Evolutionary conservation across 148 eudicot species (phyloP), one percentile per base, ranked within the genome.

Genomic region (Camellia lanceoleosa): DNA sequence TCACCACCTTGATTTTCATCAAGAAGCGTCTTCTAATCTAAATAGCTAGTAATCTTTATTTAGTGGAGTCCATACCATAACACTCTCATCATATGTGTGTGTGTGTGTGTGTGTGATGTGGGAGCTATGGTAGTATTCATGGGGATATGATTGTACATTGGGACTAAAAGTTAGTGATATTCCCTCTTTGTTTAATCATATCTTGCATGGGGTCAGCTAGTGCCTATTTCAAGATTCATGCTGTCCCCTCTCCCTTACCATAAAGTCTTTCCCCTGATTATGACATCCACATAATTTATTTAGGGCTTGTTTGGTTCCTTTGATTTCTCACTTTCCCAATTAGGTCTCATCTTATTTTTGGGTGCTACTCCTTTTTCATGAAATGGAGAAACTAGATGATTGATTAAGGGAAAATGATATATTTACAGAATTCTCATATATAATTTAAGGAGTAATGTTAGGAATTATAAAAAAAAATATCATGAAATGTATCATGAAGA

Each of bases 221-320:
- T 68, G 75, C 67, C 67, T 78, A 43, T 78, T 78, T 78, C 62
- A 51, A 78, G 74, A 78, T 78, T 68, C 81, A 78, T 68, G 64
- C 4, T 78, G 81, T 78, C 72, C 75, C 75, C 75, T 74, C 62
- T 47, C 54, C 20, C 64, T 59, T 70, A 44, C 41, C 11, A 55
- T 8, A 78, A 67, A 78, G 74, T 68, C 80, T 78, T 56, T 49
- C 14, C 3, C n/a, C 72, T 69, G 74, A 78, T 78, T 16, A 78
- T 78, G 81, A 70, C 75, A 69, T 78, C 43, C 49, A 54, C 12
- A 64, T 8, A 63, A n/a, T 65, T 6, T 49, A 49, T 6, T 49
- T 3, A 66, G 55, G 68, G 51, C 49, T 66, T 78, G 80, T 66
- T 78, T 38, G 73, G 68, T 49, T 78, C 19, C 30, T 14, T 19